Evolutionary conservation across 2,329 filamentous ascomycete species (phyloP).

Genomic region (Pseudogymnoascus sp.): DNA sequence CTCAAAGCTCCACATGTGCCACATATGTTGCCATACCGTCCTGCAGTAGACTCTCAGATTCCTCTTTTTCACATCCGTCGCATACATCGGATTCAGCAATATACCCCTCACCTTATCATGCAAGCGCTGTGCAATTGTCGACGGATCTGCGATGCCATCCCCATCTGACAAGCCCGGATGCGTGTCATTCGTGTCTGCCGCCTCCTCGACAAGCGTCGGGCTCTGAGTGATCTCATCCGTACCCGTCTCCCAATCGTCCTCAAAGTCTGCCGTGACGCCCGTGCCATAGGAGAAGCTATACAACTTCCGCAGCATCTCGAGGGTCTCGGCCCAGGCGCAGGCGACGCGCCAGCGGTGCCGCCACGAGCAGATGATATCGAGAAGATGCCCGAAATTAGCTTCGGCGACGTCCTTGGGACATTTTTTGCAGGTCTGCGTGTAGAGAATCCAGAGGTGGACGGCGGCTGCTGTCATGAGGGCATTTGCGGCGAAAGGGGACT

Average conservation of each 20-base stretch:
- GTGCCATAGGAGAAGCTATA: slow-evolving; percentile 15
- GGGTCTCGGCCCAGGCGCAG: background rate
- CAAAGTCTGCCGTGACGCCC: slow-evolving; percentile 6
- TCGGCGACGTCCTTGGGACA: slow-evolving; percentile 9
- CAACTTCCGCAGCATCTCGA: slow-evolving; percentile 14
- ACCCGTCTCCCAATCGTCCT: slow-evolving; percentile 12
- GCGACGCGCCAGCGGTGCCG: background rate
- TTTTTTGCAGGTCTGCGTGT: slow-evolving; percentile 10
- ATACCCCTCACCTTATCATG: slow-evolving; percentile 11
- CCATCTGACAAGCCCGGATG: background rate
- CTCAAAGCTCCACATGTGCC: slow-evolving; percentile 10
- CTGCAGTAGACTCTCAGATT: slow-evolving; percentile 13
- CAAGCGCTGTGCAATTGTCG: background rate
- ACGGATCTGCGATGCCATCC: slow-evolving; percentile 1
- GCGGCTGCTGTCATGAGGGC: slow-evolving; percentile 8
- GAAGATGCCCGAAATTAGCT: background rate
- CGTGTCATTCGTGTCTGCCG: background rate
- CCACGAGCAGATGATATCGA: slow-evolving; percentile 13
- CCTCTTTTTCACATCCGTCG: slow-evolving; percentile 11
- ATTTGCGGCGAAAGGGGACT: slow-evolving; percentile 11
- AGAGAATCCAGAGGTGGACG: slow-evolving; percentile 6
- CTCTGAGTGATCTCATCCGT: background rate
- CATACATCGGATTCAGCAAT: slow-evolving; percentile 2
- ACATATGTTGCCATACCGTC: slow-evolving; percentile 15
- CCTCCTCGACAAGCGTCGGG: background rate